Base-by-base conservation (phyloP, 2,329 filamentous ascomycete species). In the Amesomyces nigricolor region DNA sequence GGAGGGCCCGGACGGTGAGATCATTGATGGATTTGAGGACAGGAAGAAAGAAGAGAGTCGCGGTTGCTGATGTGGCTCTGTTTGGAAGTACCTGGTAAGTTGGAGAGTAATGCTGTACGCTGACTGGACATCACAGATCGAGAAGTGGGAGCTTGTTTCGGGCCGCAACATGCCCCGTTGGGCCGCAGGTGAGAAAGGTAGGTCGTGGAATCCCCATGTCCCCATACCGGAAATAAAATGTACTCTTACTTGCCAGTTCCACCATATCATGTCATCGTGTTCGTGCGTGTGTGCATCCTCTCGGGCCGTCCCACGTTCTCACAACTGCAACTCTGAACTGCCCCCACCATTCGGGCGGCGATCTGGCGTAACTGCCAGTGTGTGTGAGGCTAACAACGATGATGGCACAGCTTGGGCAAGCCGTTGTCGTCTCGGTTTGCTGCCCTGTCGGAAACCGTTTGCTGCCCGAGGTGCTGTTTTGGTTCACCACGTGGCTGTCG, bases 401-500 rank as follows among this genome's bases (percentile, higher is more conserved):
- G 52, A 55, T 51, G 42, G 52, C 46, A 40, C 29, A 14, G 17
- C 30, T 22, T 13, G 32, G 32, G 35, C 47, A 8, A 51, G 50
- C 35, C 46, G 26, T 39, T 26, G 13, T 42, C 14, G 29, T 16
- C 22, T 45, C 10, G n/a, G 10, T 26, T n/a, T 35, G 9, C 13
- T 42, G 40, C 6, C 46, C 40, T 50, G 42, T 50, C 29, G 19
- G 35, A 37, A 26, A 29, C 22, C 16, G 7, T 9, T 26, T 22
- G 10, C 7, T 16, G 13, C 45, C 42, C 32, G 35, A 30, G 37
- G 11, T 42, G 48, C 52, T 50, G 22, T 58, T 59, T 42, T 32
- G n/a, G 43, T 40, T 53, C 54, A 58, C 56, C 58, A 62, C 60
- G 60, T 62, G 57, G 47, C 16, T 51, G 39, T 29, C 32, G 2